These are phyloP conservation scores for Xylogone sp. DNA, from an alignment of 2,329 filamentous ascomycete species.

Conservation along the genomic window DNA sequence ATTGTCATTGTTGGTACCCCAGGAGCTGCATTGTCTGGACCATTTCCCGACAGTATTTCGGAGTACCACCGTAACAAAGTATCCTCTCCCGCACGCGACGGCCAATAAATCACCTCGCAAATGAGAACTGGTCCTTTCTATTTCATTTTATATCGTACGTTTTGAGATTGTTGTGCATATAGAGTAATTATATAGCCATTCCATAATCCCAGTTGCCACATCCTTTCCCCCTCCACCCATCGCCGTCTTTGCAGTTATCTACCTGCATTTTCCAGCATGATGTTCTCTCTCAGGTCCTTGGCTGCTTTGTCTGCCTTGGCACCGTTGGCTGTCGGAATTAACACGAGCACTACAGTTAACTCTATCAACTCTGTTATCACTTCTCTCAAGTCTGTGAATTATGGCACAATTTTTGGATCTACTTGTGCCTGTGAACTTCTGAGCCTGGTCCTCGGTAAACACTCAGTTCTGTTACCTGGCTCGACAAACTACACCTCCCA, in stretches of 20 bases:
- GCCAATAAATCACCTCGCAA: too few species aligned
- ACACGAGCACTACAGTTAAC: slow-evolving; percentile 4
- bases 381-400: slow-evolving; percentile 9
- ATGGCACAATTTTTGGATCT: neutral
- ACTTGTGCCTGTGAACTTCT: neutral
- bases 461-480: neutral
- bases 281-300: neutral
- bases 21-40: neutral
- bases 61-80: neutral
- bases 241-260: neutral
- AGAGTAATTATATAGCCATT: neutral
- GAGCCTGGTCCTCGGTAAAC: neutral
- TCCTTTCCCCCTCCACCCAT: neutral
- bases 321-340: neutral
- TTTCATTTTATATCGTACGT: neutral
- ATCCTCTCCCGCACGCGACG: neutral
- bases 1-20: neutral
- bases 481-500: slow-evolving; percentile 1
- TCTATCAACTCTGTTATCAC: slow-evolving; percentile 12
- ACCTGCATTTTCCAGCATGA: neutral
- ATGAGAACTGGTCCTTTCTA: too few species aligned
- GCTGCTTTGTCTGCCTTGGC: neutral
- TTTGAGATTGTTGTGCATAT: neutral
- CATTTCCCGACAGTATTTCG: neutral
- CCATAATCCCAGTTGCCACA: neutral